phyloP scores from a whole-genome alignment of 345 rosid genomes.

The Cochlearia excelsa region DNA sequence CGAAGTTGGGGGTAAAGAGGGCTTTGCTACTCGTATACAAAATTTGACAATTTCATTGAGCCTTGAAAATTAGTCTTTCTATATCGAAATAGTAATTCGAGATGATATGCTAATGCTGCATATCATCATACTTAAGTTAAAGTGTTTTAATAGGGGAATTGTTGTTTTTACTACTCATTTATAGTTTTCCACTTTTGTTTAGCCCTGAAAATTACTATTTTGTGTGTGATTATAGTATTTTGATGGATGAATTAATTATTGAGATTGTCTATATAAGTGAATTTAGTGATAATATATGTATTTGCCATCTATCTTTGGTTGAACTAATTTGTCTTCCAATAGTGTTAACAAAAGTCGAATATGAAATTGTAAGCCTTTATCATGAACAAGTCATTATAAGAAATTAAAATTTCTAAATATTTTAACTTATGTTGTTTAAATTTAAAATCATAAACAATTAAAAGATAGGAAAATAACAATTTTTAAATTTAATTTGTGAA shows the following conservation, averaged over 20 bases:
- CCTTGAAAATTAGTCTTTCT: no score
- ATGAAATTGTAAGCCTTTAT: slow-evolving; percentile 42
- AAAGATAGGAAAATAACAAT: no score
- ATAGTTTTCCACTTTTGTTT: slow-evolving; percentile 34
- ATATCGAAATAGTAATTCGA: no score
- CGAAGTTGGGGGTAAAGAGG: slow-evolving; percentile 8
- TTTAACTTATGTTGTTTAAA: background rate
- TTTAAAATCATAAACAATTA: no score
- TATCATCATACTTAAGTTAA: no score
- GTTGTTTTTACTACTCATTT: slow-evolving; percentile 23
- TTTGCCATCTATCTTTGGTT: background rate
- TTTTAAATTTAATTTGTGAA: no score
- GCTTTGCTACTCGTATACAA: no score
- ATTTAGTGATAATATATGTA: slow-evolving; percentile 22
- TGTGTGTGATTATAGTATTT: slow-evolving; percentile 3
- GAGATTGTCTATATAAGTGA: slow-evolving; percentile 24
- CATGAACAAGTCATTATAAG: background rate
- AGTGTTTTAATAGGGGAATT: background rate
- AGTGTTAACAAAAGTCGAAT: slow-evolving; percentile 31
- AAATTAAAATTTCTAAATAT: background rate
- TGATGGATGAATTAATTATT: background rate
- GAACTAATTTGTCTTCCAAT: slow-evolving; percentile 26
- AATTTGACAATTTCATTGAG: no score
- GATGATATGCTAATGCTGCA: no score
- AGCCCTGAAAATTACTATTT: slow-evolving; percentile 9